phyloP scores from a whole-genome alignment of 495 filamentous ascomycete species.

The Xylaria acuta region DNA sequence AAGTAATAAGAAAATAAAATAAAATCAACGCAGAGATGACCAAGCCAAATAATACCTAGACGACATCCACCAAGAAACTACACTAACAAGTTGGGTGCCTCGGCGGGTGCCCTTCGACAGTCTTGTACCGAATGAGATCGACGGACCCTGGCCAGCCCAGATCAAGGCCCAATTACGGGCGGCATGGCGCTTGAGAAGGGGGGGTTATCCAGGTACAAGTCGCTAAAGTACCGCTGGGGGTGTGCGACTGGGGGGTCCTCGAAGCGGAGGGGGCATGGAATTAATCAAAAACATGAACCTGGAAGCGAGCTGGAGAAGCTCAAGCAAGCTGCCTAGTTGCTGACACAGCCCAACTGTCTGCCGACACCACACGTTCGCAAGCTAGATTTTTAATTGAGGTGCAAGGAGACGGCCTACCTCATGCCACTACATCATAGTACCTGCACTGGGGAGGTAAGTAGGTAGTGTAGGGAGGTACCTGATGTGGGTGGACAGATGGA shows the following conservation, averaged over 20 bases:
- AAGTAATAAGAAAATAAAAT: conserved; percentile 10
- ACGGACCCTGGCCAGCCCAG: conserved; percentile 35
- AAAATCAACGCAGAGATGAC: neutral
- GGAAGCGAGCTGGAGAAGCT: conserved; percentile 26
- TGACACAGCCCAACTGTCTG: neutral
- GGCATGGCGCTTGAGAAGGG: conserved; percentile 43
- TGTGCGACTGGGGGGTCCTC: conserved; percentile 15
- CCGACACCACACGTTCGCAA: neutral
- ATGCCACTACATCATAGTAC: neutral
- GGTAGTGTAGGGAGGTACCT: neutral
- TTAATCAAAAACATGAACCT: conserved; percentile 25
- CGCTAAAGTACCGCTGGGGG: conserved; percentile 28
- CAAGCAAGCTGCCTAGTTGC: neutral
- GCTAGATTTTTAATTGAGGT: neutral
- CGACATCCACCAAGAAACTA: conserved; percentile 22
- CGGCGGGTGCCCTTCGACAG: conserved; percentile 32
- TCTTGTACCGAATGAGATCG: conserved; percentile 38
- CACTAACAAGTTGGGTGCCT: conserved; percentile 25
- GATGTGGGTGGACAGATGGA: conserved; percentile 9
- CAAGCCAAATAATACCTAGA: conserved; percentile 16
- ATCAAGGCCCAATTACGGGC: conserved; percentile 39
- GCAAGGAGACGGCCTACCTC: too few relatives aligned
- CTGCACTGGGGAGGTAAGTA: neutral
- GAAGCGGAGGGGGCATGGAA: conserved; percentile 16
- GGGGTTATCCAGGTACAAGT: conserved; percentile 21